These are phyloP conservation scores for Curvularia spicifera DNA, from an alignment of 2,329 filamentous ascomycete genomes.

Conservation along the genomic window DNA sequence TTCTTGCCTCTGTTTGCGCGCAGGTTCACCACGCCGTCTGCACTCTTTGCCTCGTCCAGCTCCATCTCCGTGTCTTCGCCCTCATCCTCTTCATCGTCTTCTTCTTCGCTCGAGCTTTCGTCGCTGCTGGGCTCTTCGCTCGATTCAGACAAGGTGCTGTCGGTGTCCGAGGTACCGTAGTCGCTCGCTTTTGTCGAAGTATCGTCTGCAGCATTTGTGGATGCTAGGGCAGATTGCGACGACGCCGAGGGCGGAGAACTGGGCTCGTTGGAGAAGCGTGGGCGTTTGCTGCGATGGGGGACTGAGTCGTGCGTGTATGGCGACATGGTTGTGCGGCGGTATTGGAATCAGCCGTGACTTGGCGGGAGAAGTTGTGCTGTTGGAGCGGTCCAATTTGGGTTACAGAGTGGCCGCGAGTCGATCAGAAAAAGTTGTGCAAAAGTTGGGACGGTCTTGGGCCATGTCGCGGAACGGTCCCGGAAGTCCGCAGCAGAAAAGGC, in stretches of 20 bases:
- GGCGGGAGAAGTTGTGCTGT: neutral
- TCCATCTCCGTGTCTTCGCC: slow-evolving; percentile 22
- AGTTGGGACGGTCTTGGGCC: slow-evolving; percentile 9
- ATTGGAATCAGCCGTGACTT: neutral
- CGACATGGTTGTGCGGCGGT: slow-evolving; percentile 20
- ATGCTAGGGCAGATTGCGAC: slow-evolving; percentile 26
- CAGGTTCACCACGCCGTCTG: slow-evolving; percentile 35
- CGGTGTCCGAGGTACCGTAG: slow-evolving; percentile 26
- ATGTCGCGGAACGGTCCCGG: slow-evolving; percentile 19
- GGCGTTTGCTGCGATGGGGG: slow-evolving; percentile 33
- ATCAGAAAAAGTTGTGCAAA: slow-evolving; percentile 18
- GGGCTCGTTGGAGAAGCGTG: slow-evolving; percentile 28
- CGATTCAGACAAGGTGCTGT: slow-evolving; percentile 43
- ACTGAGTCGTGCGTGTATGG: slow-evolving; percentile 14
- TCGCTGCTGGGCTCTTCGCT: slow-evolving; percentile 50
- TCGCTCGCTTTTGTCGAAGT: slow-evolving; percentile 31
- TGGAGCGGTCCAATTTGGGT: neutral
- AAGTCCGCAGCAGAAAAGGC: slow-evolving; percentile 9
- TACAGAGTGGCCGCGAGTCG: neutral
- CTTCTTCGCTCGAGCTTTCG: slow-evolving; percentile 41
- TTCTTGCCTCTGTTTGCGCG: slow-evolving; percentile 41
- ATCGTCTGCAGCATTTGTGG: slow-evolving; percentile 25
- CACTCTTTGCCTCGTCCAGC: slow-evolving; percentile 10
- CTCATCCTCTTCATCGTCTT: slow-evolving; percentile 11
- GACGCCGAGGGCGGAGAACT: slow-evolving; percentile 32